Evolutionary conservation across 2,329 filamentous ascomycete genomes (phyloP).

Genomic region (Penicillium brevicompactum): DNA sequence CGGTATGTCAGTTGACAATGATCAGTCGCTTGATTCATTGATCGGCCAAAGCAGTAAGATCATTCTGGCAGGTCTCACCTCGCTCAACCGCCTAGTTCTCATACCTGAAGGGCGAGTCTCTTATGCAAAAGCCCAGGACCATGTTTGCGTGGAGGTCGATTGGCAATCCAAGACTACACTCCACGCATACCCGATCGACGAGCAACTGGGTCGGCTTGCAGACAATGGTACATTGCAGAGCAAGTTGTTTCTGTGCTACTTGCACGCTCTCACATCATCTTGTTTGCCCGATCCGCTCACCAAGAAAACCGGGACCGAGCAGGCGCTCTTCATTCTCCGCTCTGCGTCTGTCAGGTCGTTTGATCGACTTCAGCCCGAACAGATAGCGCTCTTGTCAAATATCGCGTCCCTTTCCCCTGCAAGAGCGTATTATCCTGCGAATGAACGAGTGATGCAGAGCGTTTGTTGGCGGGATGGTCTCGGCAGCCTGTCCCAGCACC

Average conservation of each 20-base stretch:
- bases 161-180: constrained; percentile 34
- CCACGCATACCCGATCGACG: constrained; percentile 55
- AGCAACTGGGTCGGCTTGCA: constrained; percentile 51
- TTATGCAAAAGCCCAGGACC: constrained; percentile 5
- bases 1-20: constrained; percentile 52
- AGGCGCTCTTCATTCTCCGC: constrained; percentile 29
- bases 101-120: neutral
- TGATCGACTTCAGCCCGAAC: constrained; percentile 37
- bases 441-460: constrained; percentile 49
- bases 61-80: constrained; percentile 43
- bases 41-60: constrained; percentile 55
- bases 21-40: constrained; percentile 52
- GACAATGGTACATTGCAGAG: constrained; percentile 56
- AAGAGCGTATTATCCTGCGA: constrained; percentile 46
- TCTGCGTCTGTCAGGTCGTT: constrained; percentile 56
- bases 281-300: constrained; percentile 39
- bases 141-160: constrained; percentile 37
- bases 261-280: constrained; percentile 42
- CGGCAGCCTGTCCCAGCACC: constrained; percentile 50
- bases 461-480: constrained; percentile 48
- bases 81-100: constrained; percentile 37
- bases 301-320: constrained; percentile 32
- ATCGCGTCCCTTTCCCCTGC: constrained; percentile 43
- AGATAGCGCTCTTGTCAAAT: constrained; percentile 18
- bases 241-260: constrained; percentile 53